Conservation (phyloP, 306 rosid genomes). For the Prunus padus region DNA sequence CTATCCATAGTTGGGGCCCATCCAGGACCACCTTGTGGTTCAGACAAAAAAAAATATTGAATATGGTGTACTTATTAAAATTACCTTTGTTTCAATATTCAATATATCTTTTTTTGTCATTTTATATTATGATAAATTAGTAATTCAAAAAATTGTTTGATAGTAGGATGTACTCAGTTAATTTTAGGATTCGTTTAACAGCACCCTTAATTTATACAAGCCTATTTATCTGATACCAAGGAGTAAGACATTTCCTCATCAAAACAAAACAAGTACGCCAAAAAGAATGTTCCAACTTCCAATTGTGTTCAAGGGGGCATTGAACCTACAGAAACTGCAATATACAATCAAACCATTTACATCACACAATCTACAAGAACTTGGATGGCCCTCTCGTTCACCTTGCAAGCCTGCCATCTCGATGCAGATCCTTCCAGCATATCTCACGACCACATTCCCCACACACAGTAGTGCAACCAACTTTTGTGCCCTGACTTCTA, state of each 20-base stretch:
- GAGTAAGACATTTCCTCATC: not conserved
- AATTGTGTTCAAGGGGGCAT: conserved; percentile 24
- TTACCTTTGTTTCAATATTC: too few relatives aligned
- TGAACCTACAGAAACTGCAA: conserved; percentile 14
- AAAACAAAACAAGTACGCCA: not conserved
- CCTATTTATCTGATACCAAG: not conserved
- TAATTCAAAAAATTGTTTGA: too few relatives aligned
- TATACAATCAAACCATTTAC: conserved; percentile 22
- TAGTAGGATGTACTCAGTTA: too few relatives aligned
- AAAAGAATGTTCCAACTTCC: conserved; percentile 10
- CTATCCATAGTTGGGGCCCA: too few relatives aligned
- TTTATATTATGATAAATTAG: too few relatives aligned
- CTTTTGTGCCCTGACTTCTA: conserved; percentile 81
- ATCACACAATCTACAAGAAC: not conserved
- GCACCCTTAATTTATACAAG: not conserved
- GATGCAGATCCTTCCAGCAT: conserved; percentile 72
- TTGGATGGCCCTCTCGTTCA: conserved; percentile 12
- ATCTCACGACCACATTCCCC: conserved; percentile 93
- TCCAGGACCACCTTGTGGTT: too few relatives aligned
- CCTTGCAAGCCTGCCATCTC: conserved; percentile 36
- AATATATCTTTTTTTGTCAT: too few relatives aligned
- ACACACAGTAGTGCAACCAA: conserved; percentile 73
- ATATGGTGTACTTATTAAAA: too few relatives aligned
- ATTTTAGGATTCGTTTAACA: too few relatives aligned
- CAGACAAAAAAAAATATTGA: too few relatives aligned